Conservation (phyloP, 2,329 filamentous ascomycete genomes). For the Nemania sp. region DNA sequence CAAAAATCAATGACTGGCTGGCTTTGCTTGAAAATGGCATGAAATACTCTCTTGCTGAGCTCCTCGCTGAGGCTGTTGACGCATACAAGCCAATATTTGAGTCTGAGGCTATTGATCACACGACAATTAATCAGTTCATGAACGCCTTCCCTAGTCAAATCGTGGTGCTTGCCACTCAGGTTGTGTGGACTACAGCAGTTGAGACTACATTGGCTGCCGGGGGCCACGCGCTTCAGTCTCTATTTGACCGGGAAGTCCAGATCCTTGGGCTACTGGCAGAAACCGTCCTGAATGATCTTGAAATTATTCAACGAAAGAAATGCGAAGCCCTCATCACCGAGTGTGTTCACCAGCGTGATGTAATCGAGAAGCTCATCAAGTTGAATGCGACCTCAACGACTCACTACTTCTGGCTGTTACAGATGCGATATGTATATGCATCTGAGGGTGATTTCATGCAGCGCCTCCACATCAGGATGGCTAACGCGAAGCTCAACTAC, state of each 20-base stretch:
- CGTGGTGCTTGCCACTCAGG: constrained; percentile 91
- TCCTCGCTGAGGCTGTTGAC: constrained; percentile 83
- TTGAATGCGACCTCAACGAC: constrained; percentile 73
- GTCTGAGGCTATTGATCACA: constrained; percentile 69
- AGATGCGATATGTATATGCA: constrained; percentile 94
- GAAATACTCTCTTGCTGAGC: constrained; percentile 90
- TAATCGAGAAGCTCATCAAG: constrained; percentile 83
- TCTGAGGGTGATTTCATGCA: constrained; percentile 80
- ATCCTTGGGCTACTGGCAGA: constrained; percentile 84
- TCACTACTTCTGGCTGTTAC: constrained; percentile 90
- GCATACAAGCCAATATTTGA: constrained; percentile 81
- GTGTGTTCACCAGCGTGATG: constrained; percentile 95
- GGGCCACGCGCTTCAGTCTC: constrained; percentile 67
- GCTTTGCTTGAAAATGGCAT: constrained; percentile 88
- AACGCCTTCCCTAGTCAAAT: constrained; percentile 87
- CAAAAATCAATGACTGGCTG: constrained; percentile 99
- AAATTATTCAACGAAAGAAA: constrained; percentile 87
- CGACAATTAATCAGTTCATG: constrained; percentile 79
- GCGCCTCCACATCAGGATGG: constrained; percentile 91
- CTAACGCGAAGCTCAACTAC: constrained; percentile 92
- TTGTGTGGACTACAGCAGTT: constrained; percentile 88
- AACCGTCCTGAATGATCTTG: constrained; percentile 87
- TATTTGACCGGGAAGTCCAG: constrained; percentile 83
- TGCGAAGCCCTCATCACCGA: constrained; percentile 99
- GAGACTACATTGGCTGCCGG: constrained; percentile 75